Conservation (phyloP, 2,329 filamentous ascomycete species). For the Neonectria faginata region DNA sequence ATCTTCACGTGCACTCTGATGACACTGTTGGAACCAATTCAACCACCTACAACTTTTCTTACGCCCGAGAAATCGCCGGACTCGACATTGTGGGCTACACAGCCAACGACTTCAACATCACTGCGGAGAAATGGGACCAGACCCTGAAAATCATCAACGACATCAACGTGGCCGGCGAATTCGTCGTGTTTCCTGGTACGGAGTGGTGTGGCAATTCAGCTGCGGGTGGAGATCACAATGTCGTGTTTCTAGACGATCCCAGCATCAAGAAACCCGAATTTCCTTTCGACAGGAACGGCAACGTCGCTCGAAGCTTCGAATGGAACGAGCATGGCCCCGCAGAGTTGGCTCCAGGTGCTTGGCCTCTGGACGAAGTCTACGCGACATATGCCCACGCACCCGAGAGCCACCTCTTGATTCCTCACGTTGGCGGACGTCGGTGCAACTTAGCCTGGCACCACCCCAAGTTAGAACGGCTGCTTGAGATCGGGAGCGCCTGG, state of each 20-base stretch:
- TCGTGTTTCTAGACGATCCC: slow-evolving; percentile 50
- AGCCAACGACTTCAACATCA: slow-evolving; percentile 55
- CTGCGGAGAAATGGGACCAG: slow-evolving; percentile 47
- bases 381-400: slow-evolving; percentile 50
- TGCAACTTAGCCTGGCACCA: slow-evolving; percentile 53
- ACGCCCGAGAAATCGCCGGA: slow-evolving; percentile 50
- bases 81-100: slow-evolving; percentile 54
- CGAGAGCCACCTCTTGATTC: slow-evolving; percentile 50
- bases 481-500: slow-evolving; percentile 53
- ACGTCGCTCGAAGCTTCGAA: slow-evolving; percentile 52
- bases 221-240: slow-evolving; percentile 48
- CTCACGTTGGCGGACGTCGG: slow-evolving; percentile 51
- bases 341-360: slow-evolving; percentile 45
- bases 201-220: slow-evolving; percentile 53
- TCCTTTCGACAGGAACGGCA: slow-evolving; percentile 47
- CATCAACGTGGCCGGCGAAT: slow-evolving; percentile 41
- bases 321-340: slow-evolving; percentile 49
- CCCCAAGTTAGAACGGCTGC: slow-evolving; percentile 49
- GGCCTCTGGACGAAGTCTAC: slow-evolving; percentile 53
- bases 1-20: slow-evolving; percentile 53
- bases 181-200: slow-evolving; percentile 50
- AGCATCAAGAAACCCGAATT: slow-evolving; percentile 40
- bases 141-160: slow-evolving; percentile 44
- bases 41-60: slow-evolving; percentile 52
- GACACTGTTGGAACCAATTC: slow-evolving; percentile 53